Percentiles rank a stretch among this genome's conserved stretches.
Conservation (phyloP, 305 asterid genomes). For the Lippia alba region DNA sequence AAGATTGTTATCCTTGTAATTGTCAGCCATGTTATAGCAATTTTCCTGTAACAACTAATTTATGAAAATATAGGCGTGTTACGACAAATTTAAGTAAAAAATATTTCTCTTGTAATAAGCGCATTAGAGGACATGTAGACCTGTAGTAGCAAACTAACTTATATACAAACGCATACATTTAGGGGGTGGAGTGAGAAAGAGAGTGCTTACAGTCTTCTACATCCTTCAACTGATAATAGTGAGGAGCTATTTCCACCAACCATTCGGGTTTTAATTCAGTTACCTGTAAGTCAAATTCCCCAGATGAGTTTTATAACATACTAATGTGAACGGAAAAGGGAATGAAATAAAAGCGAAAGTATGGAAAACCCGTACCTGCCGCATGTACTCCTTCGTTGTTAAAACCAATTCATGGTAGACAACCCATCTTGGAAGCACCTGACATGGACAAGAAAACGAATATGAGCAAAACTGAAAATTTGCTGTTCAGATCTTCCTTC, state of each 20-base stretch:
- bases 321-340: background rate
- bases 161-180: background rate
- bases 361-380: constrained; percentile 61
- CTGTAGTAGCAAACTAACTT: background rate
- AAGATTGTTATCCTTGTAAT: too few species aligned
- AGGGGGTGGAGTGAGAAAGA: constrained; percentile 23
- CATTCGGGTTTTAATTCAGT: constrained; percentile 94
- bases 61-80: background rate
- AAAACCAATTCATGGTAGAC: constrained; percentile 90
- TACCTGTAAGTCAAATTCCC: constrained; percentile 42
- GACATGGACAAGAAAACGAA: constrained; percentile 9
- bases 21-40: background rate
- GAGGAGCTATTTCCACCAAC: constrained; percentile 95
- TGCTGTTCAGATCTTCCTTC: constrained; percentile 25
- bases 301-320: constrained; percentile 28
- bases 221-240: constrained; percentile 83
- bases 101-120: background rate
- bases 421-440: constrained; percentile 92
- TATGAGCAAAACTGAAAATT: constrained; percentile 9
- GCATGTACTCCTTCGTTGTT: constrained; percentile 95
- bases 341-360: constrained; percentile 11
- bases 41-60: background rate
- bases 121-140: background rate
- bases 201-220: constrained; percentile 80
- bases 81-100: background rate